These are phyloP conservation scores for Claviceps fusiformis DNA, from an alignment of 2,329 filamentous ascomycete genomes.

Conservation along the genomic window DNA sequence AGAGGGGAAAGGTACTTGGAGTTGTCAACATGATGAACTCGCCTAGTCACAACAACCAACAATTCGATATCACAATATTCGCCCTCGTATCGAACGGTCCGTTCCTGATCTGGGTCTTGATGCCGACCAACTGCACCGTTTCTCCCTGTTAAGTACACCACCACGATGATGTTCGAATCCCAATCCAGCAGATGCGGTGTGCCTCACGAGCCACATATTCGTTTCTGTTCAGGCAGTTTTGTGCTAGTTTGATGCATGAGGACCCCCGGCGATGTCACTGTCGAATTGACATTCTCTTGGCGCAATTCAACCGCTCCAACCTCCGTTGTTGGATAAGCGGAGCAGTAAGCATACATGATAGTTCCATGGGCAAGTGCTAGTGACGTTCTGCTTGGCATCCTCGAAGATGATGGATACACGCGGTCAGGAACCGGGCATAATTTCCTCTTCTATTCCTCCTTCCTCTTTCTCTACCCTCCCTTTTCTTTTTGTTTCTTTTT, in stretches of 20 bases:
- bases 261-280: not conserved
- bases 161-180: not conserved
- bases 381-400: not conserved
- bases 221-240: not conserved
- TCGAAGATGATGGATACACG: not conserved
- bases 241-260: not conserved
- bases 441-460: not conserved
- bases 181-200: not conserved
- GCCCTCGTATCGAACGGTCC: conserved; percentile 3
- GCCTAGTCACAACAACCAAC: conserved; percentile 1
- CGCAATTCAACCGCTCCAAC: not conserved
- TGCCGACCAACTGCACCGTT: not conserved
- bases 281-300: not conserved
- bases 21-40: not conserved
- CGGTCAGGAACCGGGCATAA: not conserved
- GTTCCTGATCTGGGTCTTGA: conserved; percentile 1
- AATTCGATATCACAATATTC: not conserved
- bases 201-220: not conserved
- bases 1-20: not conserved
- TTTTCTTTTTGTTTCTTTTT: too few relatives aligned
- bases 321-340: not conserved
- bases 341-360: not conserved
- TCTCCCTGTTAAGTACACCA: not conserved
- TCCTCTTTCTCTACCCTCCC: not conserved
- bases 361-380: not conserved